These are phyloP conservation scores for Penicillium sp. DNA, from an alignment of 2,329 filamentous ascomycete genomes.

Conservation along the genomic window DNA sequence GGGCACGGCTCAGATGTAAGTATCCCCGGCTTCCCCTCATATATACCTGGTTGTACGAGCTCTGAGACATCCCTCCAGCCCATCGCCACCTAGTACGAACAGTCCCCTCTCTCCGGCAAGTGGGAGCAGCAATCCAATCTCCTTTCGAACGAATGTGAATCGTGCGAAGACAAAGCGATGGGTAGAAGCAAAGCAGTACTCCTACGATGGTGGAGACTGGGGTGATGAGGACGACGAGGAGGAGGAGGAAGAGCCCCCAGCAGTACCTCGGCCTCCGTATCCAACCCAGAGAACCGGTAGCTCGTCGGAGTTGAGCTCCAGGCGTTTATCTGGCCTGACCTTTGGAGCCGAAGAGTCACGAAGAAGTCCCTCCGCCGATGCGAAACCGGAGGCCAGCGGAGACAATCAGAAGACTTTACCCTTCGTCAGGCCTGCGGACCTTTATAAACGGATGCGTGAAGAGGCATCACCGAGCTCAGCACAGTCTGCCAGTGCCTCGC, in stretches of 20 bases:
- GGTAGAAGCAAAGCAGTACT: conserved; percentile 81
- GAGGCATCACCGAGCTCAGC: conserved; percentile 48
- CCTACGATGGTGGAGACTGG: conserved; percentile 94
- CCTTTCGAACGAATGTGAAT: conserved; percentile 82
- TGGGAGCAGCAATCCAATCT: conserved; percentile 45
- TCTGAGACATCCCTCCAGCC: conserved; percentile 14
- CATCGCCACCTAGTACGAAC: conserved; percentile 21
- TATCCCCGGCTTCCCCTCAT: neutral
- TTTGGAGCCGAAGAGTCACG: conserved; percentile 13
- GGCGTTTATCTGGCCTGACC: conserved; percentile 18
- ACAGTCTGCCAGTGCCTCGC: neutral
- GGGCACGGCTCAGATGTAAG: conserved; percentile 27
- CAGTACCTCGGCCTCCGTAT: conserved; percentile 24
- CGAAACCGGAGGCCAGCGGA: conserved; percentile 27
- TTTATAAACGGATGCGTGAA: conserved; percentile 70
- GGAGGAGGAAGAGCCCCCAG: conserved; percentile 56
- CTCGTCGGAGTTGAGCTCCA: conserved; percentile 21
- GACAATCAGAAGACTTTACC: conserved; percentile 52
- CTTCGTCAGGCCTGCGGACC: conserved; percentile 71
- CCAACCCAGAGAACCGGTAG: conserved; percentile 29
- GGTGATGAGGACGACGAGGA: conserved; percentile 65
- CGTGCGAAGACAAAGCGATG: conserved; percentile 90
- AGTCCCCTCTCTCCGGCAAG: conserved; percentile 30
- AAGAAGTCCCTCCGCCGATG: conserved; percentile 18
- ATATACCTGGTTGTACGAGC: conserved; percentile 6